Conservation (phyloP, 805 yeast species). For the Lipomyces yamadae region DNA sequence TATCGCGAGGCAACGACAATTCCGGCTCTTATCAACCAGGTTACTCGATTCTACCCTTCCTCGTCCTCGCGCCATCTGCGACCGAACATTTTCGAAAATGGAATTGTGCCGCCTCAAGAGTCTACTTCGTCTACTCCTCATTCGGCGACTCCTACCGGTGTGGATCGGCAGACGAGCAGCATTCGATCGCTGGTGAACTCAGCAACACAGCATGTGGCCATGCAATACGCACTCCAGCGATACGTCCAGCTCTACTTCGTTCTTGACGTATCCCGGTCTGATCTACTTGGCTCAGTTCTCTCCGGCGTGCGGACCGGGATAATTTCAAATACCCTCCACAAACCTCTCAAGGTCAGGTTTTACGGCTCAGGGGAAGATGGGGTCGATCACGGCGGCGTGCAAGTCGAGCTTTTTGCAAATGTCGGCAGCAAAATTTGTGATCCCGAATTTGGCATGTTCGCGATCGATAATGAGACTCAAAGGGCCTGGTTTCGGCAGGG, state of each 20-base stretch:
- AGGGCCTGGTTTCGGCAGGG: conserved; percentile 41
- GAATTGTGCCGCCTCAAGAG: not conserved
- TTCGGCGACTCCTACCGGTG: conserved; percentile 1
- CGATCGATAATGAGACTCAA: conserved; percentile 28
- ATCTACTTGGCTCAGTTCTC: conserved; percentile 35
- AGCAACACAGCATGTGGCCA: conserved; percentile 11
- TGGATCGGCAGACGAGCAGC: not conserved
- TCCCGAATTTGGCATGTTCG: conserved; percentile 35
- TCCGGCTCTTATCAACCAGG: conserved; percentile 16
- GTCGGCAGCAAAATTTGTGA: conserved; percentile 38
- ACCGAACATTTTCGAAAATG: not conserved
- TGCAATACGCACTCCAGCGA: conserved; percentile 21
- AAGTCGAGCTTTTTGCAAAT: conserved; percentile 41
- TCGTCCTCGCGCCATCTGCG: conserved; percentile 18
- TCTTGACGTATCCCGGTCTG: conserved; percentile 36
- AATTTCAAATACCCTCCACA: conserved; percentile 22
- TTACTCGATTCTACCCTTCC: conserved; percentile 20
- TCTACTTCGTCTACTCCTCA: not conserved
- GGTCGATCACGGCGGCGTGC: conserved; percentile 45
- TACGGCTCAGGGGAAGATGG: conserved; percentile 41
- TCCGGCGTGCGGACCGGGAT: conserved; percentile 26
- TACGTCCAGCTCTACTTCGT: conserved; percentile 30
- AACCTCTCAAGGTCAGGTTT: conserved; percentile 42
- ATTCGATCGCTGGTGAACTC: conserved; percentile 1
- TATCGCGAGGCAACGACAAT: conserved; percentile 15